Conservation (phyloP, 2,329 filamentous ascomycete genomes). For the Neobulgaria alba region DNA sequence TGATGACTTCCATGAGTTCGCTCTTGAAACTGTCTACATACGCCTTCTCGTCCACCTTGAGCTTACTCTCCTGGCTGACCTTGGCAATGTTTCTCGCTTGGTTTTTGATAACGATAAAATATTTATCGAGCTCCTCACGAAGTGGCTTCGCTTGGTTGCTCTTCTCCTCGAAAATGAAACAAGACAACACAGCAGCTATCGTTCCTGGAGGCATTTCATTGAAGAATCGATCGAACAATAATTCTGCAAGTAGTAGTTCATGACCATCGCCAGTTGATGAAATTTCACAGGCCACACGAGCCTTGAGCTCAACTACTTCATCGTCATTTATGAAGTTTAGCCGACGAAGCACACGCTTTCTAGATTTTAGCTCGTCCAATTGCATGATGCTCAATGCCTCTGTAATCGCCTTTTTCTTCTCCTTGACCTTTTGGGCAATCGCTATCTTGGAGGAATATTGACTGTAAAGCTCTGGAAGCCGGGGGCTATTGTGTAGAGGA, state of each 20-base stretch:
- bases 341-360: slow-evolving; percentile 88
- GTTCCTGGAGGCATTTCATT: slow-evolving; percentile 88
- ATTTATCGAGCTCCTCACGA: slow-evolving; percentile 78
- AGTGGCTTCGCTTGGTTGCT: slow-evolving; percentile 62
- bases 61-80: slow-evolving; percentile 88
- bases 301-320: slow-evolving; percentile 94
- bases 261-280: slow-evolving; percentile 76
- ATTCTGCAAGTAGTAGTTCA: slow-evolving; percentile 83
- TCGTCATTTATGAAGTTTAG: slow-evolving; percentile 92
- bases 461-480: slow-evolving; percentile 75
- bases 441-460: slow-evolving; percentile 78
- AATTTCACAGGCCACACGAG: slow-evolving; percentile 94
- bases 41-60: slow-evolving; percentile 89
- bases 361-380: slow-evolving; percentile 89
- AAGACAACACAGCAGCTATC: slow-evolving; percentile 77
- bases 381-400: slow-evolving; percentile 84
- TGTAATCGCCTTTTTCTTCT: slow-evolving; percentile 76
- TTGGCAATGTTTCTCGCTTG: slow-evolving; percentile 87
- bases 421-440: slow-evolving; percentile 71
- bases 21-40: slow-evolving; percentile 85
- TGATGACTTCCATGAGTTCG: slow-evolving; percentile 95
- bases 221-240: slow-evolving; percentile 96
- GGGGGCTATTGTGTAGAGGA: slow-evolving; percentile 82
- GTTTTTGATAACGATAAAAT: slow-evolving; percentile 75
- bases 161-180: slow-evolving; percentile 98